phyloP scores from a whole-genome alignment of 2,329 filamentous ascomycete genomes.

The Raffaelea arxii region DNA sequence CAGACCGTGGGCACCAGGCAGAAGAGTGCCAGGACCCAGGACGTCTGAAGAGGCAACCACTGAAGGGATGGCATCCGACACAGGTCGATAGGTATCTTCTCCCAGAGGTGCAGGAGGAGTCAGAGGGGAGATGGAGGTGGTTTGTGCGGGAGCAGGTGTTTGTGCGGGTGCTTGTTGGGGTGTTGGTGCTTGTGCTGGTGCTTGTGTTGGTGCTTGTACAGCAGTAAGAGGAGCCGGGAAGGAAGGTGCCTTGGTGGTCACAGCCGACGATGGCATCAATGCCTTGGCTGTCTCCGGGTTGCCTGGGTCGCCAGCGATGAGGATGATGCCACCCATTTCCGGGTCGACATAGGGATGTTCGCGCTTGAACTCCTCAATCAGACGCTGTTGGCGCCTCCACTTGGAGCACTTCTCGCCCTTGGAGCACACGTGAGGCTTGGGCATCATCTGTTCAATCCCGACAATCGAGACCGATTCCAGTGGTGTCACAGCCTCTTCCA shows the following conservation, averaged over 20 bases:
- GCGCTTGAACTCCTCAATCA: slow-evolving; percentile 64
- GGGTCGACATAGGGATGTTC: slow-evolving; percentile 61
- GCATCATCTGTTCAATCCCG: slow-evolving; percentile 80
- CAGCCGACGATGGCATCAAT: slow-evolving; percentile 30
- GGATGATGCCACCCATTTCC: slow-evolving; percentile 55
- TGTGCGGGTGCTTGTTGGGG: not conserved
- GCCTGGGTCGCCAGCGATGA: slow-evolving; percentile 69
- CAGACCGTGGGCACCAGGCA: slow-evolving; percentile 51
- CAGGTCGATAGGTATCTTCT: slow-evolving; percentile 51
- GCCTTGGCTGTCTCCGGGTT: slow-evolving; percentile 58
- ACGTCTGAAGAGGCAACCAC: slow-evolving; percentile 87
- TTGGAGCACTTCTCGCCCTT: slow-evolving; percentile 82
- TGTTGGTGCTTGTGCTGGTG: not conserved
- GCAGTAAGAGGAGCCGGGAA: not conserved
- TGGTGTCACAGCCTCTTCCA: slow-evolving; percentile 62
- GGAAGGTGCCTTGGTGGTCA: not conserved
- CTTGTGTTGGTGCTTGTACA: not conserved
- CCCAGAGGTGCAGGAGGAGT: too few species aligned
- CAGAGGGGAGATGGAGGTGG: not conserved
- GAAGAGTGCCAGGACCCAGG: slow-evolving; percentile 56
- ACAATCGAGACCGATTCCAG: slow-evolving; percentile 84
- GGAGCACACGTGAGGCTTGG: slow-evolving; percentile 72
- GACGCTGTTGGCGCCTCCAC: slow-evolving; percentile 69
- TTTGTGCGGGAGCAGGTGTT: not conserved
- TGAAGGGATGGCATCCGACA: slow-evolving; percentile 69